These are phyloP conservation scores for Hamamelis virginiana DNA, from an alignment of 164 flowering plant species.

Conservation along the genomic window DNA sequence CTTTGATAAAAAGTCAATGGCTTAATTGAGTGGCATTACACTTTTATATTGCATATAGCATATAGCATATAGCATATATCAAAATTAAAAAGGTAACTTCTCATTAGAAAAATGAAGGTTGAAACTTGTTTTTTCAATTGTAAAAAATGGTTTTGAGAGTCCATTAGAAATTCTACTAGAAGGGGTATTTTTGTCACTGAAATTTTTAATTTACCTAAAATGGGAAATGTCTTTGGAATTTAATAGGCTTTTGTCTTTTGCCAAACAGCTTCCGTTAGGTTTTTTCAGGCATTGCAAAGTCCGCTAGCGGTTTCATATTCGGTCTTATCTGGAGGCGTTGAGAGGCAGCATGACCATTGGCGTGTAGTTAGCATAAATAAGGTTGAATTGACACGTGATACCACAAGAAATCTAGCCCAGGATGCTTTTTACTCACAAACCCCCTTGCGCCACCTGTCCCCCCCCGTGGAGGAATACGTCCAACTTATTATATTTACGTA, in stretches of 20 bases:
- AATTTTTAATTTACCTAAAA: neutral
- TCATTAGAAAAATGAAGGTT: neutral
- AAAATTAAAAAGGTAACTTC: neutral
- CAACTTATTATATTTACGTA: too few species aligned
- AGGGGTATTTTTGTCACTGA: neutral
- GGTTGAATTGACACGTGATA: slow-evolving; percentile 29
- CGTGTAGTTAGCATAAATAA: slow-evolving; percentile 23
- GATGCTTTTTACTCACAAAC: neutral
- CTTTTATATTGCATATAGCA: too few species aligned
- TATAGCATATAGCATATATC: too few species aligned
- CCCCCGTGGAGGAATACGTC: too few species aligned
- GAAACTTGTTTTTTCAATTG: too few species aligned
- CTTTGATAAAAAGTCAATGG: too few species aligned
- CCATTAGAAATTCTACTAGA: too few species aligned
- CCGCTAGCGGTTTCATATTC: slow-evolving; percentile 19
- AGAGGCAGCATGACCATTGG: neutral
- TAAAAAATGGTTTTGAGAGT: too few species aligned
- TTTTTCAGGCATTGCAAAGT: neutral
- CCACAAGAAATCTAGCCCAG: neutral
- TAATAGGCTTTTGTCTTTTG: neutral
- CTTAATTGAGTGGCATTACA: too few species aligned
- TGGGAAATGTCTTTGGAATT: neutral
- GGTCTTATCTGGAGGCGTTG: slow-evolving; percentile 11
- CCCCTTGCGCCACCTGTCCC: too few species aligned
- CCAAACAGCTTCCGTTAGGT: neutral